These are phyloP conservation scores for Cylindrodendrum hubeiense DNA, from an alignment of 2,329 filamentous ascomycete genomes.

Conservation along the genomic window DNA sequence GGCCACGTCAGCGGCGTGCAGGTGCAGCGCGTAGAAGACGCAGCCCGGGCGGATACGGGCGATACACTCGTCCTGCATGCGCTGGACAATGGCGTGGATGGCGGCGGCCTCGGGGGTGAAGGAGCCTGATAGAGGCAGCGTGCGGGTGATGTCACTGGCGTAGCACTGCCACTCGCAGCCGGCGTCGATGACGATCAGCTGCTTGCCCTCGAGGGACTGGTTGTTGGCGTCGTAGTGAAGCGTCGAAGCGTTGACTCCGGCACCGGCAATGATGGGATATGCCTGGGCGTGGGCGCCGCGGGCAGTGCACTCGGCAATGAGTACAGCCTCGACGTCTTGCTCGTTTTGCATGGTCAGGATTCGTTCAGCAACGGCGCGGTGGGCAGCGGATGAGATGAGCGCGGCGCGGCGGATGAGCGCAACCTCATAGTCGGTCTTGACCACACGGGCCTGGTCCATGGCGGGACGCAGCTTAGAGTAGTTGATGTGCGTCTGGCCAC, in stretches of 20 bases:
- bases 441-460: slow-evolving; percentile 83
- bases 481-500: slow-evolving; percentile 58
- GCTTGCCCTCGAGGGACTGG: slow-evolving; percentile 74
- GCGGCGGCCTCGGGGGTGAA: slow-evolving; percentile 77
- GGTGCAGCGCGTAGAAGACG: slow-evolving; percentile 78
- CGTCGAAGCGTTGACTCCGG: slow-evolving; percentile 84
- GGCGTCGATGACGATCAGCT: slow-evolving; percentile 87
- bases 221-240: slow-evolving; percentile 91
- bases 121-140: slow-evolving; percentile 79
- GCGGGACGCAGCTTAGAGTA: slow-evolving; percentile 70
- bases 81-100: slow-evolving; percentile 82
- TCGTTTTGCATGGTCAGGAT: slow-evolving; percentile 78
- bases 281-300: slow-evolving; percentile 82
- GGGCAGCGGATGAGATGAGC: slow-evolving; percentile 81
- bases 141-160: slow-evolving; percentile 90
- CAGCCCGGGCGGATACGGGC: slow-evolving; percentile 75
- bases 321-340: slow-evolving; percentile 84
- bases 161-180: slow-evolving; percentile 89
- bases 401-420: slow-evolving; percentile 85
- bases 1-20: slow-evolving; percentile 79
- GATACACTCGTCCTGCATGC: slow-evolving; percentile 86
- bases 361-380: slow-evolving; percentile 76
- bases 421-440: slow-evolving; percentile 90
- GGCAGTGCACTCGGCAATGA: slow-evolving; percentile 78
- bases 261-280: slow-evolving; percentile 90